A percentile compares a stretch with the other conserved stretches of the same genome.
These are phyloP conservation scores for Otatea glauca DNA, from an alignment of 176 grass and related monocot species.

Conservation along the genomic window DNA sequence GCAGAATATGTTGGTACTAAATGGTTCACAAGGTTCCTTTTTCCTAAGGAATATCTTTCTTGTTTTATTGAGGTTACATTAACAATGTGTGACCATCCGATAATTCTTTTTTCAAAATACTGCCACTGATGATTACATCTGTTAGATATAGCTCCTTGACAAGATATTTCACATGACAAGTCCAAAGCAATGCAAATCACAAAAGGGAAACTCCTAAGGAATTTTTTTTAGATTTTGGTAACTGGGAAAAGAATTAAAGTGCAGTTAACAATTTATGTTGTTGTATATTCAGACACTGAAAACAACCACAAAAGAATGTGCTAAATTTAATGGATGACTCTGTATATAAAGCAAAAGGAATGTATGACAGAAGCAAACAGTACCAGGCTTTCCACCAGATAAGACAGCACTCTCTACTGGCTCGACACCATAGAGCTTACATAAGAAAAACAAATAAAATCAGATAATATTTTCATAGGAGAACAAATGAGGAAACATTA, in stretches of 20 bases:
- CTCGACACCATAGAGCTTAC: constrained; percentile 84
- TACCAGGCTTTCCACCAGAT: constrained; percentile 88
- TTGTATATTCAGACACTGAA: neutral
- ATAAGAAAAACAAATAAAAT: constrained; percentile 36
- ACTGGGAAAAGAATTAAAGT: neutral
- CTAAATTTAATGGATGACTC: constrained; percentile 10
- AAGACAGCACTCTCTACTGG: constrained; percentile 84
- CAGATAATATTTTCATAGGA: constrained; percentile 30
- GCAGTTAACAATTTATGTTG: neutral
- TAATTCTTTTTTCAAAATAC: neutral
- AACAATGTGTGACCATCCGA: neutral
- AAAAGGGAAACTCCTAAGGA: neutral
- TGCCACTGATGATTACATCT: neutral
- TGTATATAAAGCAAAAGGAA: neutral
- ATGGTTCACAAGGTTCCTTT: constrained; percentile 35
- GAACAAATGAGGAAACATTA: neutral
- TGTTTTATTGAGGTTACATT: neutral
- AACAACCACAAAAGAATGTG: neutral
- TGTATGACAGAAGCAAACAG: constrained; percentile 21
- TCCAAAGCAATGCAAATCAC: neutral
- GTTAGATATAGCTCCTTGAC: neutral
- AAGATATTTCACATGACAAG: constrained; percentile 24
- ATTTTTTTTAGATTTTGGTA: neutral
- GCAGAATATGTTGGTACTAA: constrained; percentile 14
- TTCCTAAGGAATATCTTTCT: constrained; percentile 18